Conservation (phyloP, 1,284 basidiomycete genomes). For the Schizophyllum amplum region DNA sequence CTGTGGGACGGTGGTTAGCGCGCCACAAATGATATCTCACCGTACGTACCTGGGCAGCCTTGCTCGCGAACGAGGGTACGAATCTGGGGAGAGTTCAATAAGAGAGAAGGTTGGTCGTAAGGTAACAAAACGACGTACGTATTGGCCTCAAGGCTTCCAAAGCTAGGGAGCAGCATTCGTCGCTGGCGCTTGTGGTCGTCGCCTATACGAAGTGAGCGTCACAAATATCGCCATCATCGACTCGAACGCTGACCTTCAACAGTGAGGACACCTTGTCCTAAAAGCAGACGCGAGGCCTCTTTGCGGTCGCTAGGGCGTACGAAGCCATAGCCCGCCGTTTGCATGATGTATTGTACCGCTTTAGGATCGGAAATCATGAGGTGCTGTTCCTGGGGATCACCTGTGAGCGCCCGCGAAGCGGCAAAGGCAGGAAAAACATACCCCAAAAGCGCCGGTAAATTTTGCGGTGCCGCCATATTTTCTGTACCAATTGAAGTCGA, state of each 20-base stretch:
- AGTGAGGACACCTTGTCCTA: constrained; percentile 12
- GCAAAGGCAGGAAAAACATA: not conserved
- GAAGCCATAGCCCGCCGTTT: constrained; percentile 31
- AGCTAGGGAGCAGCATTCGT: constrained; percentile 30
- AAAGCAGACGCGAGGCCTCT: constrained; percentile 21
- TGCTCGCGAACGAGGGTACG: constrained; percentile 25
- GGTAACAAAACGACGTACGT: constrained; percentile 23
- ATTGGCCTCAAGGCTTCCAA: constrained; percentile 25
- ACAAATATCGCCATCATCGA: not conserved
- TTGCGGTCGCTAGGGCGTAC: constrained; percentile 24
- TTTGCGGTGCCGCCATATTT: not conserved
- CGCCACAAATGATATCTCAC: not conserved
- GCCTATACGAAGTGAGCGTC: constrained; percentile 12
- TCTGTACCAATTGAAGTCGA: not conserved
- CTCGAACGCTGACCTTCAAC: constrained; percentile 7
- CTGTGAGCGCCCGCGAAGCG: not conserved
- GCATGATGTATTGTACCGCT: constrained; percentile 33
- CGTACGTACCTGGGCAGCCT: constrained; percentile 24
- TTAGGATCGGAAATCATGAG: constrained; percentile 33
- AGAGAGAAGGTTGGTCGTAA: no score
- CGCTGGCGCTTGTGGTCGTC: constrained; percentile 27
- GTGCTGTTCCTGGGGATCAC: constrained; percentile 25
- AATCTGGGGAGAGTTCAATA: no score
- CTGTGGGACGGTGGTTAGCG: constrained; percentile 17
- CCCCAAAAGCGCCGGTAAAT: not conserved